Conservation (phyloP, 2,329 filamentous ascomycete genomes). For the Pseudofabraea citricarpa region DNA sequence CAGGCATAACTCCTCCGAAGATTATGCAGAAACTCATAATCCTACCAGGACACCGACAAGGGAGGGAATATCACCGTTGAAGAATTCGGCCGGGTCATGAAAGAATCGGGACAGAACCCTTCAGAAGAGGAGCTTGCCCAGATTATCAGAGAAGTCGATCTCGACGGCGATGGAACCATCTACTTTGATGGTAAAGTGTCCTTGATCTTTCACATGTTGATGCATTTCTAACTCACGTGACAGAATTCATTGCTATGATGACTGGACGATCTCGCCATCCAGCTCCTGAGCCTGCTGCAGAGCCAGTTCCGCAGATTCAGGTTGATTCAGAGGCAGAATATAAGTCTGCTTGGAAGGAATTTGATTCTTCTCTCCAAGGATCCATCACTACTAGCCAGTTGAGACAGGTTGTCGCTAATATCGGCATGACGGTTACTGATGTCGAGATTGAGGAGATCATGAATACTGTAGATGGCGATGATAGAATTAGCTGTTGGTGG, state of each 20-base stretch:
- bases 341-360: constrained; percentile 30
- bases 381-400: constrained; percentile 31
- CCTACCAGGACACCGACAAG: constrained; percentile 13
- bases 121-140: constrained; percentile 31
- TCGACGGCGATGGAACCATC: constrained; percentile 34
- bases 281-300: constrained; percentile 11
- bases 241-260: constrained; percentile 39
- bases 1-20: no score
- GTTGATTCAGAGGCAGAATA: constrained; percentile 23
- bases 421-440: constrained; percentile 31
- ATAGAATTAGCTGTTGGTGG: constrained; percentile 32
- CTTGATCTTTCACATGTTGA: background rate
- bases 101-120: constrained; percentile 25
- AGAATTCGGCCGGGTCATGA: constrained; percentile 34
- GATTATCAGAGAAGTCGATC: constrained; percentile 34
- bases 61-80: constrained; percentile 31
- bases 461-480: constrained; percentile 30
- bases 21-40: background rate
- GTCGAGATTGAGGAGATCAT: constrained; percentile 29
- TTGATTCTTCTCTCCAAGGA: constrained; percentile 29
- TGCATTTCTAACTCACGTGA: background rate
- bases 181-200: constrained; percentile 31
- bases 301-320: background rate
- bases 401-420: constrained; percentile 27
- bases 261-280: constrained; percentile 28